Evolutionary conservation across 257 asterid species (phyloP).

Genomic region (Lycium barbarum): DNA sequence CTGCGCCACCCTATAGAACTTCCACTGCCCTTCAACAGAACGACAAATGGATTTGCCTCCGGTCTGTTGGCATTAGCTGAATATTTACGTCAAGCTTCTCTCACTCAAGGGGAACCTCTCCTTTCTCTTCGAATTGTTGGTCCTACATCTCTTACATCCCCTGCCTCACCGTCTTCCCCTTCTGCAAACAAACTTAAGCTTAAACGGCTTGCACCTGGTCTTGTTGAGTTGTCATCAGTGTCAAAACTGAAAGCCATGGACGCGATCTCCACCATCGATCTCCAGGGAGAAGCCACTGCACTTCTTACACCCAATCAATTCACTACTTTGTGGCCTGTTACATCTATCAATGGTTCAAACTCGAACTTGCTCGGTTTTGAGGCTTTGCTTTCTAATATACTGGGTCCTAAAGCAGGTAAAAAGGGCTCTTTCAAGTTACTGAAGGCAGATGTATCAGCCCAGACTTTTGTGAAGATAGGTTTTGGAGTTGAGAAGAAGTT

Average conservation of each 20-base stretch:
- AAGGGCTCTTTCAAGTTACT: slow-evolving; percentile 83
- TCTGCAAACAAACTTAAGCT: slow-evolving; percentile 75
- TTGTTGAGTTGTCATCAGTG: slow-evolving; percentile 87
- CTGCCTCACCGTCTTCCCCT: slow-evolving; percentile 64
- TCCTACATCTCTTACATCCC: slow-evolving; percentile 85
- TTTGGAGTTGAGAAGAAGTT: slow-evolving; percentile 81
- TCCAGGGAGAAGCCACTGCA: slow-evolving; percentile 75
- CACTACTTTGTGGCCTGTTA: slow-evolving; percentile 81
- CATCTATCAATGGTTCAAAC: slow-evolving; percentile 76
- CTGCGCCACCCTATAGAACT: slow-evolving; percentile 85
- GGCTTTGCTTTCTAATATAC: slow-evolving; percentile 69
- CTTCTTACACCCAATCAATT: slow-evolving; percentile 57
- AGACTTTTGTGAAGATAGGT: slow-evolving; percentile 84
- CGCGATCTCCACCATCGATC: slow-evolving; percentile 55
- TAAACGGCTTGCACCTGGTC: slow-evolving; percentile 96
- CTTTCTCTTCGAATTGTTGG: slow-evolving; percentile 94
- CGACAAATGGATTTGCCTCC: slow-evolving; percentile 67
- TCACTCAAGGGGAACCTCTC: slow-evolving; percentile 53
- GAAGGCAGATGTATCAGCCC: slow-evolving; percentile 90
- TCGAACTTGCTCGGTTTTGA: slow-evolving; percentile 82
- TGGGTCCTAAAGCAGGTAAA: slow-evolving; percentile 69
- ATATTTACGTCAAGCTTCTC: slow-evolving; percentile 68
- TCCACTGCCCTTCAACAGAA: slow-evolving; percentile 82
- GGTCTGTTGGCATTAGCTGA: slow-evolving; percentile 83
- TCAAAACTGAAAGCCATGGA: slow-evolving; percentile 56